These are phyloP conservation scores for Fragilariopsis cylindrus DNA, from an alignment of 108 stramenopile genomes.

Conservation along the genomic window DNA sequence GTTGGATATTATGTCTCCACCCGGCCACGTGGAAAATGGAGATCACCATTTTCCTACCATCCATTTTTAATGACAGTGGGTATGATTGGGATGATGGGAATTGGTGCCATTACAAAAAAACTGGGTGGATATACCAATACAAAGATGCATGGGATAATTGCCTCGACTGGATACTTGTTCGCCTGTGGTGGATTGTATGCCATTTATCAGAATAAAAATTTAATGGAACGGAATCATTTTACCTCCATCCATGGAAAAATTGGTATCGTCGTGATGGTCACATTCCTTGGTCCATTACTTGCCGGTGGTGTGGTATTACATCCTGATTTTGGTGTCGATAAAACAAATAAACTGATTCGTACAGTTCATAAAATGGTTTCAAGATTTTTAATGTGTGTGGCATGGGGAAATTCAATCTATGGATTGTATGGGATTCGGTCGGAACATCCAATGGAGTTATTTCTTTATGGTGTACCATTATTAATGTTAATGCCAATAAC, in stretches of 20 bases:
- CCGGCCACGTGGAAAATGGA: conserved; percentile 63
- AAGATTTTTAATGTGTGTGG: conserved; percentile 42
- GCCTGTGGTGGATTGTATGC: conserved; percentile 59
- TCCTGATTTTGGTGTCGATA: conserved; percentile 83
- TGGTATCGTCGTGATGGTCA: conserved; percentile 50
- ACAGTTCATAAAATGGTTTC: conserved; percentile 60
- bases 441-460: conserved; percentile 40
- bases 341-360: conserved; percentile 71
- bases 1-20: conserved; percentile 44
- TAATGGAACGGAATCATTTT: conserved; percentile 61
- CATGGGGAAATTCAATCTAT: conserved; percentile 62
- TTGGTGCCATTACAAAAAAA: conserved; percentile 72
- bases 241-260: conserved; percentile 55
- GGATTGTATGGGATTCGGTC: conserved; percentile 59
- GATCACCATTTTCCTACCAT: conserved; percentile 73
- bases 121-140: conserved; percentile 83
- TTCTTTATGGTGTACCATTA: conserved; percentile 61
- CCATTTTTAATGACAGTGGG: conserved; percentile 79
- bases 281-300: conserved; percentile 45
- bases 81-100: conserved; percentile 74
- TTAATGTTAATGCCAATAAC: conserved; percentile 60
- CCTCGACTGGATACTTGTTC: conserved; percentile 48
- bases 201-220: conserved; percentile 77
- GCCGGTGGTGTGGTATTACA: conserved; percentile 75
- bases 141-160: conserved; percentile 75